Evolutionary conservation across 805 yeast genomes (phyloP).

Genomic region (Hanseniaspora meyeri): DNA sequence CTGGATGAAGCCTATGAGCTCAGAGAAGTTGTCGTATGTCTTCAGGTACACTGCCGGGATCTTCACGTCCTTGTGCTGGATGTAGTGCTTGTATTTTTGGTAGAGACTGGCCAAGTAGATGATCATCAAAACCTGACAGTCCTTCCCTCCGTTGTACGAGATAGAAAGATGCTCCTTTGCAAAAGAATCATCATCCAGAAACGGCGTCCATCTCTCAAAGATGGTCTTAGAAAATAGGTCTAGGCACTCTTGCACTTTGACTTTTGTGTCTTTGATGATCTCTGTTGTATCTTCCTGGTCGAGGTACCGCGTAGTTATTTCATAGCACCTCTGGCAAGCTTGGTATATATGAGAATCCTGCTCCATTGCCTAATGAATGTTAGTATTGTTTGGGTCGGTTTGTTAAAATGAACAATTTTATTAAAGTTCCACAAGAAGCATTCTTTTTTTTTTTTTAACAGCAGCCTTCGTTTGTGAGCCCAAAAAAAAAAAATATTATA

Average conservation of each 20-base stretch:
- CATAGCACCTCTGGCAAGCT: conserved; percentile 21
- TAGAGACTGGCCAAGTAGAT: conserved; percentile 49
- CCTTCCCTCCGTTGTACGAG: conserved; percentile 94
- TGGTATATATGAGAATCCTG: conserved; percentile 14
- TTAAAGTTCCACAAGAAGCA: too few relatives aligned
- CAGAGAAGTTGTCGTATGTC: conserved; percentile 58
- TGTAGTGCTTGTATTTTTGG: conserved; percentile 24
- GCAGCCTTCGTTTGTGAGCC: too few relatives aligned
- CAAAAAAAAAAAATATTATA: too few relatives aligned
- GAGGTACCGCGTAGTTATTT: conserved; percentile 22
- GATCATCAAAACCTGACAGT: conserved; percentile 79
- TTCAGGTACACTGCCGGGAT: conserved; percentile 62
- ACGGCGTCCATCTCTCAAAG: conserved; percentile 16
- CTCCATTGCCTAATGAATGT: too few relatives aligned
- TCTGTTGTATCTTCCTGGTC: conserved; percentile 11
- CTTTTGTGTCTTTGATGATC: conserved; percentile 6
- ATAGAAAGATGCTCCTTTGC: conserved; percentile 46
- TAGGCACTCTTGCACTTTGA: conserved; percentile 21
- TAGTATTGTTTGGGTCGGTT: neutral
- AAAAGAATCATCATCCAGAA: conserved; percentile 23
- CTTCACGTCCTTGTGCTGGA: conserved; percentile 15
- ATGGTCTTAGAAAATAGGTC: conserved; percentile 20
- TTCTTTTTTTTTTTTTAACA: too few relatives aligned
- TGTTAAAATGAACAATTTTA: too few relatives aligned
- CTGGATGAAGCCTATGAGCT: conserved; percentile 54